Percentiles rank a stretch among this genome's conserved stretches.
phyloP scores from a whole-genome alignment of 148 eudicot genomes.

The Rhododendron molle region DNA sequence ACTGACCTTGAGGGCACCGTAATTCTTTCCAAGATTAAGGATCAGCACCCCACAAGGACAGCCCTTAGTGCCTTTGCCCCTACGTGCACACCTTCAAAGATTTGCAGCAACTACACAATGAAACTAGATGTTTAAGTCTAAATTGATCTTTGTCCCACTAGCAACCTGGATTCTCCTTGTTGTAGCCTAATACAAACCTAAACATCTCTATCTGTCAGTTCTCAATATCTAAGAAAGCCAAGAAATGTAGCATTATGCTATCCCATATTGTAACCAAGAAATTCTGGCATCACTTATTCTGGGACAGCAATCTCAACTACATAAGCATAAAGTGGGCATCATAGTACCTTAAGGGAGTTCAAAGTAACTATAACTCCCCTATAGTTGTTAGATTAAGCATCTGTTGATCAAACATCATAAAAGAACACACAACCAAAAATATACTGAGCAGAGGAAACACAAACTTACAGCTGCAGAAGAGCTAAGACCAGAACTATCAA shows the following conservation, averaged over 20 bases:
- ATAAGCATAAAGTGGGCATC: neutral
- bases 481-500: conserved; percentile 98
- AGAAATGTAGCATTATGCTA: neutral
- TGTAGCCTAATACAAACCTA: neutral
- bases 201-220: neutral
- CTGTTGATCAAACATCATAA: neutral
- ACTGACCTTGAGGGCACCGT: neutral
- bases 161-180: neutral
- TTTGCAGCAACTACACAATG: neutral
- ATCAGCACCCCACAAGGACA: neutral
- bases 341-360: neutral
- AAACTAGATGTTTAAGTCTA: neutral
- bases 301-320: neutral
- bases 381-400: neutral
- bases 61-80: neutral
- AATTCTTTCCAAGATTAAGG: neutral
- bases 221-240: neutral
- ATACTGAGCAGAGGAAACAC: conserved; percentile 9
- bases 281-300: neutral
- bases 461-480: conserved; percentile 98
- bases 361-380: neutral
- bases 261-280: neutral
- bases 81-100: neutral
- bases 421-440: neutral
- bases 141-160: conserved; percentile 5